Evolutionary conservation across 371 early-diverging fungal genomes (phyloP), one percentile per base, ranked within the genome.

Genomic region (Mucor plumbeus): DNA sequence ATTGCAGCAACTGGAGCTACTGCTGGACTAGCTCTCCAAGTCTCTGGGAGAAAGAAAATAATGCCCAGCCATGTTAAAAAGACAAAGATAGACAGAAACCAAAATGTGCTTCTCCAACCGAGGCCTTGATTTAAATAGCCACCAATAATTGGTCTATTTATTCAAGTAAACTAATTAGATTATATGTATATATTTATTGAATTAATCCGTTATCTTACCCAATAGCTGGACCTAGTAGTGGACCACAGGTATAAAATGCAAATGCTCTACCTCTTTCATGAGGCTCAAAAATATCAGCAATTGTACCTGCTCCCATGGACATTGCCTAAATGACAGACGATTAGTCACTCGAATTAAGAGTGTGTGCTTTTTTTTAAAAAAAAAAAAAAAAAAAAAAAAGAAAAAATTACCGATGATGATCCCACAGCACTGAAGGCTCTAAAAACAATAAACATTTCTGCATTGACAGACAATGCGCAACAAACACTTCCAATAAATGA

Each of bases 51-150:
- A 17, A 72, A 69, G 48, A 83, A 72, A 4, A 83, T 47, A 14
- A 83, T 69, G 1, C 67, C 65, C 4, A 74, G 19, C 69, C 74
- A 78, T 19, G 73, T 57, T 21, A 65, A 62, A 31, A 73, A 64
- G 0, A 60, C 60, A 41, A 79, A 71, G 0, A 74, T 73, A 0
- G 78, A 59, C 35, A 83, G 38, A 38, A 77, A 79, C 69, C 72
- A 73, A 53, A 83, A 74, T 35, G 66, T 78, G 43, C 79, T 77
- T 66, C 76, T 76, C 83, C 83, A 83, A 6, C 83, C 83, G 11
- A 80, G 67, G 3, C 75, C 79, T 73, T 79, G 61, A 53, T 73
- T 83, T 4, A 83, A 60, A 40, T 77, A 78, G 7, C 83, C 83
- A 14, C 83, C 83, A 54, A 83, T 69, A 47, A 83, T 74, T 4